Percentiles rank a stretch among this genome's conserved stretches.
Conservation (phyloP, 2,329 filamentous ascomycete genomes). For the Amesomyces nigricolor region DNA sequence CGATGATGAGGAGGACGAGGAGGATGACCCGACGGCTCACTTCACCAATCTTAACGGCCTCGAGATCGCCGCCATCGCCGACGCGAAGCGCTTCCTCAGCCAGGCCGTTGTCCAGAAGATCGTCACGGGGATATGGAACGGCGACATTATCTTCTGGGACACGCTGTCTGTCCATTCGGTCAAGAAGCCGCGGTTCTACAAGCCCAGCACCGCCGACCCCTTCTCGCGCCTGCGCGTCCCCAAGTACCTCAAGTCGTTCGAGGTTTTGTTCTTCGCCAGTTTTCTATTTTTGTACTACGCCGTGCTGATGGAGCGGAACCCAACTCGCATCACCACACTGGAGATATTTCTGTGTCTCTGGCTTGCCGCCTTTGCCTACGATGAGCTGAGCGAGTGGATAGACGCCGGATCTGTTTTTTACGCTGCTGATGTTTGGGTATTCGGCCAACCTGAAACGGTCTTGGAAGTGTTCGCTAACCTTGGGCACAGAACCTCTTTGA, state of each 20-base stretch:
- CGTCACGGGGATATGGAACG: constrained; percentile 78
- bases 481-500: constrained; percentile 66
- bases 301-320: constrained; percentile 71
- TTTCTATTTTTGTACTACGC: constrained; percentile 79
- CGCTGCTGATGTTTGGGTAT: constrained; percentile 74
- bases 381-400: constrained; percentile 76
- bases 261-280: constrained; percentile 71
- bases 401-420: constrained; percentile 87
- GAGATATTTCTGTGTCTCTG: constrained; percentile 77
- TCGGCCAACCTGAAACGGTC: constrained; percentile 56
- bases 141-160: constrained; percentile 84
- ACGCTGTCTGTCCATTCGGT: constrained; percentile 64
- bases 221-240: constrained; percentile 74
- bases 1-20: constrained; percentile 40
- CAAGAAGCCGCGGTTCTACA: constrained; percentile 75
- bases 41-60: constrained; percentile 80
- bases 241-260: constrained; percentile 77
- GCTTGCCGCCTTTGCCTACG: constrained; percentile 82
- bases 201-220: constrained; percentile 59
- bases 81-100: constrained; percentile 78
- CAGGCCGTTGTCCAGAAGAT: constrained; percentile 78
- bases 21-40: constrained; percentile 59
- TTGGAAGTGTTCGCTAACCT: constrained; percentile 42
- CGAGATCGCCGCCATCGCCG: constrained; percentile 75
- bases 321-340: constrained; percentile 57